These are phyloP conservation scores for Phytophthora quininea DNA, from an alignment of 352 stramenopile genomes.

Conservation along the genomic window DNA sequence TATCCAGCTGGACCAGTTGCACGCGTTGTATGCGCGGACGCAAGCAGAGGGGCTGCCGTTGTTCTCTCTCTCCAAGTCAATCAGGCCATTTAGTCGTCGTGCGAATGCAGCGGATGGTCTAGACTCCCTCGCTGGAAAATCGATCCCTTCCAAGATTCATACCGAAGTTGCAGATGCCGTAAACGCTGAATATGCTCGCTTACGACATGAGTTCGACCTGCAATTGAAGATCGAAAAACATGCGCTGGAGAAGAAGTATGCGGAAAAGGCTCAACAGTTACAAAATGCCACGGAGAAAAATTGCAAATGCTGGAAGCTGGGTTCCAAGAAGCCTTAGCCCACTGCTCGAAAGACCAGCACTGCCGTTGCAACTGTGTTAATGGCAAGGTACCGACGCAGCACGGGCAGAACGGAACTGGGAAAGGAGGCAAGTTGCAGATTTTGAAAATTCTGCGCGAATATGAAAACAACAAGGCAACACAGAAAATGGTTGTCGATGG, in stretches of 20 bases:
- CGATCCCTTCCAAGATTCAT: constrained; percentile 36
- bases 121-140: constrained; percentile 17
- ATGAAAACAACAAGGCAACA: no score
- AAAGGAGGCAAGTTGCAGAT: no score
- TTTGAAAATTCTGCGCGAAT: no score
- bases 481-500: no score
- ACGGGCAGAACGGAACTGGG: no score
- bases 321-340: constrained; percentile 31
- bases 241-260: constrained; percentile 31
- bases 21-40: constrained; percentile 58
- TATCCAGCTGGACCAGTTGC: constrained; percentile 70
- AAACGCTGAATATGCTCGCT: constrained; percentile 41
- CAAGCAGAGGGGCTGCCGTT: constrained; percentile 37
- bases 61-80: constrained; percentile 48
- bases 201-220: constrained; percentile 49
- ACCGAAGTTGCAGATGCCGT: constrained; percentile 63
- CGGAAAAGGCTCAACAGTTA: constrained; percentile 25
- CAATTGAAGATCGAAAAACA: constrained; percentile 37
- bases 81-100: constrained; percentile 42
- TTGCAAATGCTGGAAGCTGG: constrained; percentile 57
- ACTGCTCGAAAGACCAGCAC: constrained; percentile 4
- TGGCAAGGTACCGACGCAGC: no score
- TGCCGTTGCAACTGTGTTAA: neutral
- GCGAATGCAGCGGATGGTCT: neutral
- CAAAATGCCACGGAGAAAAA: constrained; percentile 47